phyloP scores from a whole-genome alignment of 495 filamentous ascomycete species.

The Hypoxylon lienhwacheense region DNA sequence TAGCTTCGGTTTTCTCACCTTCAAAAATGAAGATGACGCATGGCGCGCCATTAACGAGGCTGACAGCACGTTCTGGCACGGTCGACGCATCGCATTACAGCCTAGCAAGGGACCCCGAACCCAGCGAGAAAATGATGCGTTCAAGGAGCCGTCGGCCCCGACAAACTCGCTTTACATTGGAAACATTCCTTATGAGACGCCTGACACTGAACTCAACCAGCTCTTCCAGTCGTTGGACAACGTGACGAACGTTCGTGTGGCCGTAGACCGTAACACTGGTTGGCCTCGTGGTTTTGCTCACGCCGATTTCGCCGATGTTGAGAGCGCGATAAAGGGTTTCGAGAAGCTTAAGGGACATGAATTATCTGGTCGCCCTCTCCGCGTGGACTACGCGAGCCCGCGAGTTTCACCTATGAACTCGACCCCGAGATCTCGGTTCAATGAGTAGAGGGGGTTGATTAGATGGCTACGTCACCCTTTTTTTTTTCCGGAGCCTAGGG shows the following conservation, averaged over 20 bases:
- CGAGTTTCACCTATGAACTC: no score
- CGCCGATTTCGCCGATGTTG: slow-evolving; percentile 74
- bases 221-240: slow-evolving; percentile 73
- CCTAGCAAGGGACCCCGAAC: slow-evolving; percentile 39
- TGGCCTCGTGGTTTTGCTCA: slow-evolving; percentile 89
- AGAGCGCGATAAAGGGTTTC: slow-evolving; percentile 60
- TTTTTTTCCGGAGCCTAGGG: no score
- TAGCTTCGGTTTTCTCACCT: slow-evolving; percentile 82
- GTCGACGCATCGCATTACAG: slow-evolving; percentile 67
- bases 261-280: slow-evolving; percentile 86
- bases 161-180: slow-evolving; percentile 80
- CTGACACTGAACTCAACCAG: slow-evolving; percentile 81
- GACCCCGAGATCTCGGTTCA: no score
- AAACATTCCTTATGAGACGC: slow-evolving; percentile 86
- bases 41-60: slow-evolving; percentile 62
- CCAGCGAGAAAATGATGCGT: no score
- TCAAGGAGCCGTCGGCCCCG: slow-evolving; percentile 37
- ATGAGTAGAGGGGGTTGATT: no score
- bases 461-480: no score
- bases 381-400: slow-evolving; percentile 61
- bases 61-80: slow-evolving; percentile 73
- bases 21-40: slow-evolving; percentile 58
- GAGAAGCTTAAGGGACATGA: slow-evolving; percentile 58
- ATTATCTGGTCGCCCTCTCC: slow-evolving; percentile 67
- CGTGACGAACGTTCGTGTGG: slow-evolving; percentile 80